Evolutionary conservation across 1,284 basidiomycete species (phyloP).

Genomic region (Trichosporon sp.): DNA sequence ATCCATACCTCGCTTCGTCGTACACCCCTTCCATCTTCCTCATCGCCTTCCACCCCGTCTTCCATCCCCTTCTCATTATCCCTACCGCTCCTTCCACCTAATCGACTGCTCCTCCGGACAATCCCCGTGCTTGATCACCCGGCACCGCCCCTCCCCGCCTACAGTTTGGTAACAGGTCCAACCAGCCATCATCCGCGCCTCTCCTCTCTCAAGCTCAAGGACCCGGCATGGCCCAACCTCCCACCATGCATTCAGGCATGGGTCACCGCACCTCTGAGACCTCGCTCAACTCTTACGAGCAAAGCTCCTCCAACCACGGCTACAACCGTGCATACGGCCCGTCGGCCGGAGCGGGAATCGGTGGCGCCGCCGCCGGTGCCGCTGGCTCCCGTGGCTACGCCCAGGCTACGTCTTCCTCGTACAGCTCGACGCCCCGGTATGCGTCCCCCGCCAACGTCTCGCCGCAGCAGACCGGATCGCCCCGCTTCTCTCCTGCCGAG

Average conservation of each 20-base stretch:
- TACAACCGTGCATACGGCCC: slow-evolving; percentile 3
- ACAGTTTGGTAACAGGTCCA: slow-evolving; percentile 4
- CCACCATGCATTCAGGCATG: slow-evolving; percentile 22
- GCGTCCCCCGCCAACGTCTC: slow-evolving; percentile 5
- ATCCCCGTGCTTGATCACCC: not conserved
- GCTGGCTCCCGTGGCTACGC: not conserved
- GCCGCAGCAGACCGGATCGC: not conserved
- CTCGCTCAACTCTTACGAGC: slow-evolving; percentile 29
- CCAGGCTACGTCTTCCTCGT: slow-evolving; percentile 1
- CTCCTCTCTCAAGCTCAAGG: slow-evolving; percentile 5
- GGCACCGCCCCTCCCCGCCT: not conserved
- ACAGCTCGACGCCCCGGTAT: slow-evolving; percentile 9
- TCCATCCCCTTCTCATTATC: not conserved
- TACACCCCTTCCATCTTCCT: not conserved
- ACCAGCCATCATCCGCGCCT: slow-evolving; percentile 6
- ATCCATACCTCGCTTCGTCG: not conserved
- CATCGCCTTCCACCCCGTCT: not conserved
- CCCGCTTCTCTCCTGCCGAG: not conserved
- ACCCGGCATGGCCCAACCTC: slow-evolving; percentile 4
- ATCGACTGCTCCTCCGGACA: not conserved
- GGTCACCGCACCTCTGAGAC: slow-evolving; percentile 36
- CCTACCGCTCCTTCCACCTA: not conserved
- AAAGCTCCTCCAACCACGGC: slow-evolving; percentile 1
- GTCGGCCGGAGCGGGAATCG: not conserved
- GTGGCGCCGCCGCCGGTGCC: not conserved